Evolutionary conservation across 169 alveolate species (phyloP), one percentile per base, ranked within the genome.

Genomic region (Amoebophrya sp.): DNA sequence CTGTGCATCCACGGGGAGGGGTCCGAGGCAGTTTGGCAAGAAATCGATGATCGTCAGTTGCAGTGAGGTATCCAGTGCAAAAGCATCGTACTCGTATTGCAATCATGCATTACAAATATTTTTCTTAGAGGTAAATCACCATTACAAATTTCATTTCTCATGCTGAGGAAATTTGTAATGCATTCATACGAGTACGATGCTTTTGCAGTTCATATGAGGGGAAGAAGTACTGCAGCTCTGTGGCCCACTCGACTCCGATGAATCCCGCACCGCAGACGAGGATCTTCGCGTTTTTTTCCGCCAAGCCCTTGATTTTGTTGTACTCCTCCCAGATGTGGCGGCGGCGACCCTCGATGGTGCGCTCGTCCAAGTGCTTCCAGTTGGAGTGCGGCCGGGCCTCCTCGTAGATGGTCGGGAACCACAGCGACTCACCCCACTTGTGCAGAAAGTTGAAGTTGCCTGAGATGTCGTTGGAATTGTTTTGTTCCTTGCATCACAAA

Each of bases 161-260:
- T n/a, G n/a, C n/a, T n/a, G n/a, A n/a, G n/a, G n/a, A n/a, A n/a
- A n/a, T n/a, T n/a, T n/a, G n/a, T n/a, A n/a, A n/a, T n/a, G n/a
- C n/a, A n/a, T n/a, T n/a, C n/a, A n/a, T n/a, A n/a, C n/a, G n/a
- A n/a, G n/a, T n/a, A n/a, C n/a, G n/a, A n/a, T n/a, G n/a, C n/a
- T n/a, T n/a, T n/a, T n/a, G n/a, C n/a, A n/a, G n/a, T n/a, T n/a
- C n/a, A n/a, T n/a, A n/a, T n/a, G n/a, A n/a, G 18, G 94, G 94
- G 54, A 93, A 93, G 93, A 54, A 93, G 39, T 93, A 77, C 92
- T 92, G 92, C 53, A 93, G 90, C 90, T 93, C 94, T 0, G 94
- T 93, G 77, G 83, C 94, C 94, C 94, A 93, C 77, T 93, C 94
- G 29, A 93, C 94, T 0, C 94, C 94, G 47, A 93, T 93, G 39